Evolutionary conservation across 2,329 filamentous ascomycete species (phyloP).

Genomic region (Leptographium wingfieldii): DNA sequence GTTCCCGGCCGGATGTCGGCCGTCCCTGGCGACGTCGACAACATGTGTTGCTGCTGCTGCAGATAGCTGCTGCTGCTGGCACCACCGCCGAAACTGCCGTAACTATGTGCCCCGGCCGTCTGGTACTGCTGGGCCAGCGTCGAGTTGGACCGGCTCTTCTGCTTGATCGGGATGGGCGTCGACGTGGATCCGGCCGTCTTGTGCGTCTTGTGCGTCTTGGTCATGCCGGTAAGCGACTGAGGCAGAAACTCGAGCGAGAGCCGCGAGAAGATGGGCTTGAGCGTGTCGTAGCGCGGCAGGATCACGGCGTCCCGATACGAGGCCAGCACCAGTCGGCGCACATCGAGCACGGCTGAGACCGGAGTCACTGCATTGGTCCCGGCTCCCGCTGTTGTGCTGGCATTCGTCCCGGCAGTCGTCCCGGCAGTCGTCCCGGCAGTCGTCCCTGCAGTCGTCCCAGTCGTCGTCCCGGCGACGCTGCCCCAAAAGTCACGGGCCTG

Average conservation of each 20-base stretch:
- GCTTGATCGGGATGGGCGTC: slow-evolving; percentile 38
- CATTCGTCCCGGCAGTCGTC: neutral
- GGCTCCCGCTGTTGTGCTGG: neutral
- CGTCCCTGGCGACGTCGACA: slow-evolving; percentile 33
- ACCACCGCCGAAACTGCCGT: slow-evolving; percentile 10
- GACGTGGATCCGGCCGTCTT: slow-evolving; percentile 19
- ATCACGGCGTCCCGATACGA: slow-evolving; percentile 84
- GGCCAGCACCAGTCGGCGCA: slow-evolving; percentile 77
- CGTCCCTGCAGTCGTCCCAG: slow-evolving; percentile 14
- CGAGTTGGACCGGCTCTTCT: slow-evolving; percentile 15
- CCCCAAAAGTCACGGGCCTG: slow-evolving; percentile 89
- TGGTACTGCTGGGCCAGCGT: slow-evolving; percentile 4
- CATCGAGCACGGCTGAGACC: slow-evolving; percentile 54
- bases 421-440: neutral
- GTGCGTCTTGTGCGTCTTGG: slow-evolving; percentile 17
- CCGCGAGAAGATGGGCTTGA: slow-evolving; percentile 83
- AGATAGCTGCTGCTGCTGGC: slow-evolving; percentile 6
- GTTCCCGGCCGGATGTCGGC: slow-evolving; percentile 53
- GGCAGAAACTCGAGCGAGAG: slow-evolving; percentile 70
- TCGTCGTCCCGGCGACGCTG: slow-evolving; percentile 30
- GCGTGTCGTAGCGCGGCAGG: slow-evolving; percentile 72
- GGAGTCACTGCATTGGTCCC: slow-evolving; percentile 25
- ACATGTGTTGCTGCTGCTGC: slow-evolving; percentile 19
- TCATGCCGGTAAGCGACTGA: slow-evolving; percentile 35
- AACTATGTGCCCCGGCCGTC: slow-evolving; percentile 2